These are phyloP conservation scores for Paraphoma sp. DNA, from an alignment of 2,329 filamentous ascomycete genomes.

Conservation along the genomic window DNA sequence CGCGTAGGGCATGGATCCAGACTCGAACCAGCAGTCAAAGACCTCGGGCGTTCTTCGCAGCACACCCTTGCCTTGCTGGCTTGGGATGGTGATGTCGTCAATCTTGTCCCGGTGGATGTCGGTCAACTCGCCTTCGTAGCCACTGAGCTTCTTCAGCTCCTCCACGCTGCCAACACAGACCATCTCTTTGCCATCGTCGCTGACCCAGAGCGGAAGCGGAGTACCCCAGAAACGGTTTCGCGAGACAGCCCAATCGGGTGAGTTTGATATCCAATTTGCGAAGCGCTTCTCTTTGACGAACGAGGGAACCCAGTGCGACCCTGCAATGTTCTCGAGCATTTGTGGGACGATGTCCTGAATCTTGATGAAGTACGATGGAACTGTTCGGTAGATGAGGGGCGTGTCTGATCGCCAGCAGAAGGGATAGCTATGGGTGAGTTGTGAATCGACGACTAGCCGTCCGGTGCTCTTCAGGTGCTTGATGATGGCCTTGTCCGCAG, in stretches of 20 bases:
- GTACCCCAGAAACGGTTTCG: constrained; percentile 96
- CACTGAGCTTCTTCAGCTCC: constrained; percentile 84
- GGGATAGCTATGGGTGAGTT: constrained; percentile 89
- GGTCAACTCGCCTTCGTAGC: constrained; percentile 80
- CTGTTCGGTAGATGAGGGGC: constrained; percentile 88
- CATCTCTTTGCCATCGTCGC: constrained; percentile 84
- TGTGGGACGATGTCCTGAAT: constrained; percentile 82
- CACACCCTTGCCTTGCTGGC: constrained; percentile 83
- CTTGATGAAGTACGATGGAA: constrained; percentile 94
- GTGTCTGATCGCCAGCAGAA: constrained; percentile 97
- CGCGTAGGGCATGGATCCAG: constrained; percentile 93
- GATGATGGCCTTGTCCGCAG: constrained; percentile 91
- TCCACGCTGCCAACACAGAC: constrained; percentile 85
- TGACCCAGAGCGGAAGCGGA: constrained; percentile 89
- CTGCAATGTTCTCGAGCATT: constrained; percentile 89
- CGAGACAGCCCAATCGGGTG: constrained; percentile 94
- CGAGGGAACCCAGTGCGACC: constrained; percentile 88
- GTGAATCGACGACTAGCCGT: constrained; percentile 81
- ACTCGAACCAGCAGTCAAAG: constrained; percentile 98
- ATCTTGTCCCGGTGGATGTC: constrained; percentile 94
- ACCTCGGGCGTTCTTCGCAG: constrained; percentile 84
- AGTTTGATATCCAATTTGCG: constrained; percentile 87
- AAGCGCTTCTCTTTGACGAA: constrained; percentile 93
- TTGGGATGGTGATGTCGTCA: constrained; percentile 92
- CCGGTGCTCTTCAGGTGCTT: constrained; percentile 81